Conservation (phyloP, 23 red algal species). For the Gracilaria domingensis region DNA sequence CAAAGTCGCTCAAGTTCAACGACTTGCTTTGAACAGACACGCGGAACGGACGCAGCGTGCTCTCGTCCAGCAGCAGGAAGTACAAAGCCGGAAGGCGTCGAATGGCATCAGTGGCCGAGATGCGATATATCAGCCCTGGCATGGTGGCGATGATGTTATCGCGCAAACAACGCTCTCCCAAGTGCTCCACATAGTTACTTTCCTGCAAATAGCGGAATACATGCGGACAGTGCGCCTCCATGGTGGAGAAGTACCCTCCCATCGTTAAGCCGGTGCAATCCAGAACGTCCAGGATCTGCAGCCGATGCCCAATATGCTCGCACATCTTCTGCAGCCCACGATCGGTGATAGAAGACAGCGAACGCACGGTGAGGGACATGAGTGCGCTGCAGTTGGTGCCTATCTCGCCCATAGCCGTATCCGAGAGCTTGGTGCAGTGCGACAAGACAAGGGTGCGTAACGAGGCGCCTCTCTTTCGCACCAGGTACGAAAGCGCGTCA, state of each 20-base stretch:
- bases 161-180: constrained; percentile 57
- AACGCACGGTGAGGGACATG: constrained; percentile 63
- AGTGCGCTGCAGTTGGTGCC: constrained; percentile 39
- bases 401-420: constrained; percentile 33
- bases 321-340: constrained; percentile 50
- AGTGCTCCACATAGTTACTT: constrained; percentile 52
- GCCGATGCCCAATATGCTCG: constrained; percentile 24
- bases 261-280: constrained; percentile 64
- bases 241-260: constrained; percentile 65
- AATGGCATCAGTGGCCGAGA: constrained; percentile 69
- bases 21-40: constrained; percentile 71
- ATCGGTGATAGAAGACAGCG: constrained; percentile 45
- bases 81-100: constrained; percentile 62
- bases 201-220: constrained; percentile 65
- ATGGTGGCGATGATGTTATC: constrained; percentile 75
- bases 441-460: constrained; percentile 59
- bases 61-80: constrained; percentile 71
- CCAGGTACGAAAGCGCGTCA: constrained; percentile 38
- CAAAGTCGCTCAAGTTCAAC: constrained; percentile 72
- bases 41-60: constrained; percentile 62
- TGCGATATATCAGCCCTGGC: constrained; percentile 70
- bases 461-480: constrained; percentile 9
- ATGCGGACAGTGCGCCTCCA: constrained; percentile 62
- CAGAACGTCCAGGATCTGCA: constrained; percentile 68
- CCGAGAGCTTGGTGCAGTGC: constrained; percentile 44